Base-by-base conservation (phyloP, 371 early-diverging fungal species). In the Rhizopus sp. region DNA sequence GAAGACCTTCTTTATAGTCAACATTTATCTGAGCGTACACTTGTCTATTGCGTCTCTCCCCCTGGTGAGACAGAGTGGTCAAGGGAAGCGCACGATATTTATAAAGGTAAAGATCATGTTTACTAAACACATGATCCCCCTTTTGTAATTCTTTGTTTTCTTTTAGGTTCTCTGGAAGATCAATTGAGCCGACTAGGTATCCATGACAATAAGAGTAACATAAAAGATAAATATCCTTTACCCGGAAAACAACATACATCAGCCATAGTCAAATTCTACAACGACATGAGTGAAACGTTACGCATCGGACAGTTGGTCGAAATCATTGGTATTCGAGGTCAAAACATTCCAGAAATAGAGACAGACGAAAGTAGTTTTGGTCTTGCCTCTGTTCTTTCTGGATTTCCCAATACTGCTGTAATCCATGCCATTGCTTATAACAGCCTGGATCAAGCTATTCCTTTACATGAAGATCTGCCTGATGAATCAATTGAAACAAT, bases 41-140 rank as follows among this genome's bases (percentile, higher is more conserved):
- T 72, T 13, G 63, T 74, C n/a, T 87, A 84, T 55, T 85, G 85
- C 55, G 77, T 84, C 0, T 84, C 86, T 15, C 80, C 85, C 37
- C 88, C 88, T 16, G 86, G 86, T 33, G 85, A 84, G 48, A 75
- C 80, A 1, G 17, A 51, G 3, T 85, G 86, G 88, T 53, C 66
- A 17, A 78, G 69, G 47, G 53, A 62, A 30, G 62, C 62, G 4
- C 38, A 62, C 17, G 45, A 44, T 32, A 12, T 34, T 5, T 41
- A 42, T 42, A 48, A 41, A 9, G 56, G 62, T 62, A 61, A 35
- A 29, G 39, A 13, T 15, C 8, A 13, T 8, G 23, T 40, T 13
- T 23, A 30, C n/a, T 13, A 3, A 10, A 23, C 29, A 7, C 30
- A 50, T 16, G 37, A 35, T 17, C 23, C 34, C 16, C 4, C 35